These are phyloP conservation scores for Hanseniaspora hatyaiensis DNA, from an alignment of 805 yeast genomes.

Conservation along the genomic window DNA sequence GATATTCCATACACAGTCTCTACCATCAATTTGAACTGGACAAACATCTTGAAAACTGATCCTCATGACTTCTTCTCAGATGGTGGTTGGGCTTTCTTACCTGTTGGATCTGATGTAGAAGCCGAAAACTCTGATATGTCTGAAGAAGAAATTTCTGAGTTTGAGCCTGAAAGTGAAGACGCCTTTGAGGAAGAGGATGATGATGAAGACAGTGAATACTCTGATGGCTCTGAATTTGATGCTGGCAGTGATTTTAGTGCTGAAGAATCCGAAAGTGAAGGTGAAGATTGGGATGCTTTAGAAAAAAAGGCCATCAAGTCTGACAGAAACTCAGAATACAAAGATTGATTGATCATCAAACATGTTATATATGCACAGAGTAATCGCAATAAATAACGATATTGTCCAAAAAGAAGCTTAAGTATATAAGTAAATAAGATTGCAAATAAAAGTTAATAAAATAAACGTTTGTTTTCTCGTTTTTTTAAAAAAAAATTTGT, in stretches of 20 bases:
- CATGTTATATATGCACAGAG: neutral
- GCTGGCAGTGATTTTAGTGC: constrained; percentile 27
- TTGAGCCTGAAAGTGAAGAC: constrained; percentile 36
- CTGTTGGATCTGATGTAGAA: constrained; percentile 75
- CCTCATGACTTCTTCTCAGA: constrained; percentile 88
- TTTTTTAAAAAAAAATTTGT: neutral
- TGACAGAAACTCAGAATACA: constrained; percentile 26
- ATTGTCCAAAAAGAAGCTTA: no score
- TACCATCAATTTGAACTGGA: constrained; percentile 91
- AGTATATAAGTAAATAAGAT: neutral
- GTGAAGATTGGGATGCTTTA: constrained; percentile 34
- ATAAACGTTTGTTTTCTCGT: neutral
- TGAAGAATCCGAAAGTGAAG: constrained; percentile 27
- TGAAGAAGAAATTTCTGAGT: constrained; percentile 53
- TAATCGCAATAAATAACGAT: neutral
- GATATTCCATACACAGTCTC: constrained; percentile 93
- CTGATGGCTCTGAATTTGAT: constrained; percentile 28
- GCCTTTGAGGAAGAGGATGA: constrained; percentile 35
- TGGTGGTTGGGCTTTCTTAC: constrained; percentile 94
- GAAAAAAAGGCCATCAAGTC: constrained; percentile 33
- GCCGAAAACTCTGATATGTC: constrained; percentile 58
- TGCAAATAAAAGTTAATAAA: neutral
- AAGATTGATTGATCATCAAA: constrained; percentile 19
- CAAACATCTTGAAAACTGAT: constrained; percentile 90
- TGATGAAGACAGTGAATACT: constrained; percentile 29